These are phyloP conservation scores for Cadophora sp. DNA, from an alignment of 2,329 filamentous ascomycete genomes.

Conservation along the genomic window DNA sequence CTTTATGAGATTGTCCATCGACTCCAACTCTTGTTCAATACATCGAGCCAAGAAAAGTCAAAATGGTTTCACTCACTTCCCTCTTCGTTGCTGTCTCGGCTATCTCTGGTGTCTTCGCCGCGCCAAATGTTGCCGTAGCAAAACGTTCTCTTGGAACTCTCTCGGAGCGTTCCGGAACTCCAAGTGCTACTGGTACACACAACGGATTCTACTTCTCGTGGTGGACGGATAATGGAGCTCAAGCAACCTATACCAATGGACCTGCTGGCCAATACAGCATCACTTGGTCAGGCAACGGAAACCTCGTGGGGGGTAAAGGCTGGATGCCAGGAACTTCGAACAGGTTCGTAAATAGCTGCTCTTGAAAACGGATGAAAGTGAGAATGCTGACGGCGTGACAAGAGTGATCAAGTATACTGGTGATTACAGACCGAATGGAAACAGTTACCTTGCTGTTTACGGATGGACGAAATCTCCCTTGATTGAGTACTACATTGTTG, in stretches of 20 bases:
- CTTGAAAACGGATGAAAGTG: background rate
- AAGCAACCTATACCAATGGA: conserved; percentile 62
- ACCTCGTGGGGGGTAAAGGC: conserved; percentile 58
- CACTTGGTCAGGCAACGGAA: conserved; percentile 52
- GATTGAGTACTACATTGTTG: conserved; percentile 58
- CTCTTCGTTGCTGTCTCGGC: conserved; percentile 30
- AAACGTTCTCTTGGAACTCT: conserved; percentile 12
- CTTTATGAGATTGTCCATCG: no score
- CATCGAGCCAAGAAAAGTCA: background rate
- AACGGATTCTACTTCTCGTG: conserved; percentile 67
- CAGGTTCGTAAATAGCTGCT: conserved; percentile 25
- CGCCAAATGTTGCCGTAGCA: conserved; percentile 13
- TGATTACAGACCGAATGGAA: conserved; percentile 49
- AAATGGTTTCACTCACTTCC: conserved; percentile 35
- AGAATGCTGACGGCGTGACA: background rate
- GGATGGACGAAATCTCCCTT: conserved; percentile 54
- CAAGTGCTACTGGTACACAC: conserved; percentile 56
- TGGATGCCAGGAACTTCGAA: conserved; percentile 50
- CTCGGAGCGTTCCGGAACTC: conserved; percentile 36
- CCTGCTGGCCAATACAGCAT: conserved; percentile 56
- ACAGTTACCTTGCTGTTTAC: conserved; percentile 61
- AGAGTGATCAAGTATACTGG: conserved; percentile 51
- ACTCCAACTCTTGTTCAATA: background rate
- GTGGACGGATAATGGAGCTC: conserved; percentile 60
- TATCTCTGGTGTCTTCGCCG: conserved; percentile 29